Conservation (phyloP, 192 early-diverging fungal genomes). For the Dispira simplex region DNA sequence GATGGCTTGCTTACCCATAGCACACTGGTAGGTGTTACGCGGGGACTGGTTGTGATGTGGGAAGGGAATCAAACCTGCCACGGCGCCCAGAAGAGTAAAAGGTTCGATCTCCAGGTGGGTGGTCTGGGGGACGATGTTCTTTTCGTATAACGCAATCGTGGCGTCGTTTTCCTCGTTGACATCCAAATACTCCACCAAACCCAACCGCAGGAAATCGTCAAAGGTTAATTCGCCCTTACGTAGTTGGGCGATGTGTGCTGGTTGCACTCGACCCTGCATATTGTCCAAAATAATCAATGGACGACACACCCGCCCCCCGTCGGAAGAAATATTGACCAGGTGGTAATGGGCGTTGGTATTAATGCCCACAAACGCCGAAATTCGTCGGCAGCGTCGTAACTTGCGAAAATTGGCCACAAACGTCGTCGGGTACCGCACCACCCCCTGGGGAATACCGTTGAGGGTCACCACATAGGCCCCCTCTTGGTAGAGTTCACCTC, state of each 20-base stretch:
- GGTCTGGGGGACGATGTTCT: slow-evolving; percentile 67
- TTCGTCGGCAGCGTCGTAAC: slow-evolving; percentile 70
- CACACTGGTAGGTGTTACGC: slow-evolving; percentile 96
- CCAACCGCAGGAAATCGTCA: slow-evolving; percentile 81
- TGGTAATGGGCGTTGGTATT: slow-evolving; percentile 68
- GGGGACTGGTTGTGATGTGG: slow-evolving; percentile 98
- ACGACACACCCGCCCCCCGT: slow-evolving; percentile 92
- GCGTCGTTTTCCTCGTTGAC: slow-evolving; percentile 96
- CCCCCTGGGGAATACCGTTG: slow-evolving; percentile 88
- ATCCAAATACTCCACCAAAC: slow-evolving; percentile 91
- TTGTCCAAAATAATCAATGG: slow-evolving; percentile 86
- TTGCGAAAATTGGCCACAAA: slow-evolving; percentile 81
- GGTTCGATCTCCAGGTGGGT: slow-evolving; percentile 96
- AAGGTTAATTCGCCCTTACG: slow-evolving; percentile 45
- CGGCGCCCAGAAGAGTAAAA: slow-evolving; percentile 88
- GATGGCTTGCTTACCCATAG: slow-evolving; percentile 99
- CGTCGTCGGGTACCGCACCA: slow-evolving; percentile 59
- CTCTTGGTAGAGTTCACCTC: slow-evolving; percentile 66
- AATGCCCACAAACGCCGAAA: slow-evolving; percentile 84
- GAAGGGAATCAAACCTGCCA: slow-evolving; percentile 96
- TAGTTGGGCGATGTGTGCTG: slow-evolving; percentile 44
- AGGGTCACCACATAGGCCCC: slow-evolving; percentile 78
- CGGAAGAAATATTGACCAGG: slow-evolving; percentile 82
- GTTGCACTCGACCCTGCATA: slow-evolving; percentile 43
- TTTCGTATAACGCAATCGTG: slow-evolving; percentile 83